Conservation (phyloP, 768 basidiomycete genomes). For the Hemileccinum impolitum region DNA sequence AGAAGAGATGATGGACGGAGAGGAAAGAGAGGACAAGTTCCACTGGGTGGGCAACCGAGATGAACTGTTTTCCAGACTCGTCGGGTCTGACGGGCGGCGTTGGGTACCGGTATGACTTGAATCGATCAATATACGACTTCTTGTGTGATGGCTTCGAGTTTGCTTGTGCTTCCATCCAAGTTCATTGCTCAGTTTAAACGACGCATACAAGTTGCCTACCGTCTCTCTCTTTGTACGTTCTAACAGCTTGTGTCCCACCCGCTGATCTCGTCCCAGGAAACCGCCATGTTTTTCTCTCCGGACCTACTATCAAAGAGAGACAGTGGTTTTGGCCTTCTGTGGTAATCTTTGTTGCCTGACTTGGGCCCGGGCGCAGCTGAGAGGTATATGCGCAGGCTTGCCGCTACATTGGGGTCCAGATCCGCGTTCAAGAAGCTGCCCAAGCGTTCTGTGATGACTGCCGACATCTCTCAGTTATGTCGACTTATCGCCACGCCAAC, state of each 20-base stretch:
- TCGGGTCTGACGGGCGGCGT: slow-evolving; percentile 46
- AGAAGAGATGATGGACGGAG: slow-evolving; percentile 21
- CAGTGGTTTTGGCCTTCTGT: slow-evolving; percentile 86
- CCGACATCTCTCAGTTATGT: slow-evolving; percentile 81
- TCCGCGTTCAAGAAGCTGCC: slow-evolving; percentile 84
- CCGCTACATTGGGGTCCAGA: slow-evolving; percentile 85
- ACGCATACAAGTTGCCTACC: slow-evolving; percentile 6
- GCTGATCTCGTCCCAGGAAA: background rate
- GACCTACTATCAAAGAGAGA: slow-evolving; percentile 79
- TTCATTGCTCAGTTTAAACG: too few relatives aligned
- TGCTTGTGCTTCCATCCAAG: slow-evolving; percentile 12
- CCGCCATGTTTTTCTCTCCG: slow-evolving; percentile 79
- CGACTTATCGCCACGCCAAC: slow-evolving; percentile 75
- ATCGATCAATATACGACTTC: slow-evolving; percentile 1
- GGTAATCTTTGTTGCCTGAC: slow-evolving; percentile 41
- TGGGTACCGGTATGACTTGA: slow-evolving; percentile 46
- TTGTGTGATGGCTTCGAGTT: slow-evolving; percentile 18
- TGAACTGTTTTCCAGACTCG: slow-evolving; percentile 62
- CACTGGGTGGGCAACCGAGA: slow-evolving; percentile 59
- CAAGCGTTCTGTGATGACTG: slow-evolving; percentile 77
- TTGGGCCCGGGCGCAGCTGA: slow-evolving; percentile 4
- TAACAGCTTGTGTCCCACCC: background rate
- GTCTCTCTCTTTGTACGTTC: slow-evolving; percentile 4
- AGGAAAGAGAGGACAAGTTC: slow-evolving; percentile 52
- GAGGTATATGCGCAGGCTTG: slow-evolving; percentile 56